Base-by-base conservation (phyloP, 208 protist species). In the Trypanosoma theileri region DNA sequence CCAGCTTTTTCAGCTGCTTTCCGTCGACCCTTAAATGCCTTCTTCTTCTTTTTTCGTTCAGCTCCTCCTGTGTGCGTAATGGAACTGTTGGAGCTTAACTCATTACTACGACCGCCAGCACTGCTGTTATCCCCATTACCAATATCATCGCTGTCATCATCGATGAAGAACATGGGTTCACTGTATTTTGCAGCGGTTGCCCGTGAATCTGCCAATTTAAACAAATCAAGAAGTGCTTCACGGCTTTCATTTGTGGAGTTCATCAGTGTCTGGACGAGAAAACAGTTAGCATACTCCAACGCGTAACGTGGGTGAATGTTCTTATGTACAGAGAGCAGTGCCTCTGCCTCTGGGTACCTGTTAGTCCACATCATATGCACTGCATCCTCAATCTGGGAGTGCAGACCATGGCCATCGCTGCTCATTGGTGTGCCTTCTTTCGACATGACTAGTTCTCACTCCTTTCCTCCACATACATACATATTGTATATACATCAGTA, bases 311-410 rank as follows among this genome's bases (percentile, higher is more conserved):
- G 91, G 60, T 96, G 79, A 10, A 67, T 80, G 45, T 81, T 78
- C 67, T 96, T 94, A 56, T 94, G 85, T 4, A 28, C 19, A 10
- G 72, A 53, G 52, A 96, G 80, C 16, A 80, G 57, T 31, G 74
- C 67, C 40, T 79, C 59, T 12, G 91, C 91, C 26, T 82, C 82
- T 4, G 82, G 65, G 64, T 89, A 94, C 67, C 92, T 63, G 64
- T 94, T 94, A 67, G 94, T 94, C 89, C 91, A 96, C 64, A 82
- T 85, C 66, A 83, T 75, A 63, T 75, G 67, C 45, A 91, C 88
- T 10, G 89, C 85, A 44, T 79, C 69, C 16, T 83, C 74, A 51
- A 84, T 81, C 16, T 63, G 66, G n/a, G 62, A 46, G 69, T 91
- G 84, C 28, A 91, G 77, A 21, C 71, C 75, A 57, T 54, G 28